Conservation (phyloP, 768 basidiomycete genomes). For the Paxillus rubicundulus region DNA sequence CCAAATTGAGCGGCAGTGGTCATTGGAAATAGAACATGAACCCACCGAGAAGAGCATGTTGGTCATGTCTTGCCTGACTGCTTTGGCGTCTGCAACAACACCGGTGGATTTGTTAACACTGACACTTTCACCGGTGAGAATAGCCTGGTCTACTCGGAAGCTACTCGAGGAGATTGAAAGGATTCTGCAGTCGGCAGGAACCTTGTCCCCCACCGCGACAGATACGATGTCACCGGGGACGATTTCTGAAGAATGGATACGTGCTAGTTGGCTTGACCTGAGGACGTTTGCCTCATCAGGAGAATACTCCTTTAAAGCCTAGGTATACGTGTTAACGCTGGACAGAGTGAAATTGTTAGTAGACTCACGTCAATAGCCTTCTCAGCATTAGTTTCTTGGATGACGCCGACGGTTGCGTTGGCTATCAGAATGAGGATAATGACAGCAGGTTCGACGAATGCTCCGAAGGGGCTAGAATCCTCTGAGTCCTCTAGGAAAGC, state of each 20-base stretch:
- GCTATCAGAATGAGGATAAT: slow-evolving; percentile 95
- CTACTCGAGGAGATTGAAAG: slow-evolving; percentile 88
- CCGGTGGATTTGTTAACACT: slow-evolving; percentile 82
- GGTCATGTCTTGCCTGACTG: slow-evolving; percentile 97
- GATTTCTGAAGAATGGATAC: slow-evolving; percentile 82
- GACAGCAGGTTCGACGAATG: slow-evolving; percentile 93
- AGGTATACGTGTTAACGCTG: background rate
- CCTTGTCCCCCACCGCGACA: slow-evolving; percentile 90
- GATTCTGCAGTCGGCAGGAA: slow-evolving; percentile 92
- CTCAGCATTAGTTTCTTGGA: slow-evolving; percentile 96
- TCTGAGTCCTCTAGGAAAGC: slow-evolving; percentile 82
- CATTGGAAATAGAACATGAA: background rate
- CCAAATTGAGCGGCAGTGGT: background rate
- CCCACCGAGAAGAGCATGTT: slow-evolving; percentile 93
- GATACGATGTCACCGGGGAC: slow-evolving; percentile 94
- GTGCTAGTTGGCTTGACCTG: slow-evolving; percentile 64
- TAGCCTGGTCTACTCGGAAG: slow-evolving; percentile 94
- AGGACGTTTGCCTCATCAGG: slow-evolving; percentile 94
- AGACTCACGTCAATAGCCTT: slow-evolving; percentile 90
- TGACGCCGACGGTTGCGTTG: slow-evolving; percentile 96
- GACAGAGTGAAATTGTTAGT: background rate
- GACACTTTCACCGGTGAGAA: slow-evolving; percentile 90
- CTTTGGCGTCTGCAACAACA: slow-evolving; percentile 65
- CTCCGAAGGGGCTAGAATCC: slow-evolving; percentile 65
- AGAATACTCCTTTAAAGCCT: slow-evolving; percentile 97